These are phyloP conservation scores for Penicillium brevicompactum DNA, from an alignment of 2,329 filamentous ascomycete genomes.

Conservation along the genomic window DNA sequence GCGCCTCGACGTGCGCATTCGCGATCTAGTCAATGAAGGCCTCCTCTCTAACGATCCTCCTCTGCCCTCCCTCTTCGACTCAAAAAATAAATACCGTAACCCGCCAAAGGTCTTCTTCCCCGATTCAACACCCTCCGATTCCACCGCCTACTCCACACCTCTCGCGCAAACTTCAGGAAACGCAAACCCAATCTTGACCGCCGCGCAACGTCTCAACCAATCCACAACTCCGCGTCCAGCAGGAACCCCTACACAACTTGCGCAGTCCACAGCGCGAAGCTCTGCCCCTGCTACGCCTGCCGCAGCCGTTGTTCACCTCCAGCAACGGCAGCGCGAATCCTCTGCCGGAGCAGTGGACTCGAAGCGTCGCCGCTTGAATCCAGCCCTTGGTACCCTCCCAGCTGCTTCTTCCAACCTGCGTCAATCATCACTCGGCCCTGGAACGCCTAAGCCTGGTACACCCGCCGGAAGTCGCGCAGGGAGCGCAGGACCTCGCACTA, in stretches of 20 bases:
- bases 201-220: constrained; percentile 53
- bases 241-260: constrained; percentile 44
- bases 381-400: constrained; percentile 56
- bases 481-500: constrained; percentile 57
- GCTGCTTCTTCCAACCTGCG: constrained; percentile 58
- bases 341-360: constrained; percentile 57
- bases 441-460: constrained; percentile 64
- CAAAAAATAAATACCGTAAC: constrained; percentile 45
- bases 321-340: constrained; percentile 56
- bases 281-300: constrained; percentile 50
- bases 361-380: constrained; percentile 62
- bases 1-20: constrained; percentile 63
- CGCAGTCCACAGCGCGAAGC: constrained; percentile 39
- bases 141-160: constrained; percentile 47
- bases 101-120: constrained; percentile 54
- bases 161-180: constrained; percentile 60
- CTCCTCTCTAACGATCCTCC: constrained; percentile 61
- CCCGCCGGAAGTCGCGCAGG: constrained; percentile 56
- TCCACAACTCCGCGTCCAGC: constrained; percentile 26
- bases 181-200: constrained; percentile 54
- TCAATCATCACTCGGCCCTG: constrained; percentile 63
- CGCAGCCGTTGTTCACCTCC: constrained; percentile 39
- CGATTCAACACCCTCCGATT: constrained; percentile 47
- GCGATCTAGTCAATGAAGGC: constrained; percentile 61
- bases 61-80: constrained; percentile 61